Percentiles rank a stretch among this genome's conserved stretches.
phyloP scores from a whole-genome alignment of 2,329 filamentous ascomycete species.

The Juglanconis juglandina region DNA sequence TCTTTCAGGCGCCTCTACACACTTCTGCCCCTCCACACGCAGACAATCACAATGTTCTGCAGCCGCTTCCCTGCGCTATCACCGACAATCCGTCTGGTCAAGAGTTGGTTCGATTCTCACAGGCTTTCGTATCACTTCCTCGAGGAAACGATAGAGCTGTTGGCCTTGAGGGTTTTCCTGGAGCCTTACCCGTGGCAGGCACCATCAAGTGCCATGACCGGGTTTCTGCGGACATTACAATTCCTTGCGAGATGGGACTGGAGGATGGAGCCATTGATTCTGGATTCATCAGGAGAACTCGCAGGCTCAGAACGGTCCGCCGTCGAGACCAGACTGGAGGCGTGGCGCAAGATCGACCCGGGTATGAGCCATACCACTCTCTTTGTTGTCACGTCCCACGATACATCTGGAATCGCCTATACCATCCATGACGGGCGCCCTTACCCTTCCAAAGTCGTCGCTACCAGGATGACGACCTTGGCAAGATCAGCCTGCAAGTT shows the following conservation, averaged over 20 bases:
- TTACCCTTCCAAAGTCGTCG: slow-evolving; percentile 73
- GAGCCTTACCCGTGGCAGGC: slow-evolving; percentile 75
- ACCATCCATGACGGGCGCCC: slow-evolving; percentile 56
- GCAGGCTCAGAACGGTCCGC: slow-evolving; percentile 56
- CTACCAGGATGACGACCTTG: slow-evolving; percentile 76
- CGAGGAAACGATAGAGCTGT: slow-evolving; percentile 79
- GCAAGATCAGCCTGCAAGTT: slow-evolving; percentile 71
- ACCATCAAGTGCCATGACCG: slow-evolving; percentile 73
- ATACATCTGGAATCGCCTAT: slow-evolving; percentile 75
- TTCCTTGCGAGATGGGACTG: slow-evolving; percentile 90
- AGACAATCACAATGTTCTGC: slow-evolving; percentile 75
- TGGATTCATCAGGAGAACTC: slow-evolving; percentile 70
- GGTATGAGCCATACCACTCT: slow-evolving; percentile 79
- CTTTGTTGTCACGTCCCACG: slow-evolving; percentile 76
- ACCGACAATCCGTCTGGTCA: slow-evolving; percentile 76
- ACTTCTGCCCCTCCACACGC: slow-evolving; percentile 73
- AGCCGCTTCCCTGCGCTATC: slow-evolving; percentile 79
- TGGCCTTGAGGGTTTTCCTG: slow-evolving; percentile 75
- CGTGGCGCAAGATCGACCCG: slow-evolving; percentile 85
- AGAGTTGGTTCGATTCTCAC: slow-evolving; percentile 85
- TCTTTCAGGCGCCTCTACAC: slow-evolving; percentile 68
- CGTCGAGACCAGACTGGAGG: slow-evolving; percentile 70
- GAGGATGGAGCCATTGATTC: slow-evolving; percentile 75
- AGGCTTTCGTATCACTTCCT: slow-evolving; percentile 73
- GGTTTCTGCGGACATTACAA: slow-evolving; percentile 75